A percentile compares a stretch with the other conserved stretches of the same genome.
Evolutionary conservation across 495 filamentous ascomycete species (phyloP).

Genomic region (Neurospora hispaniola): DNA sequence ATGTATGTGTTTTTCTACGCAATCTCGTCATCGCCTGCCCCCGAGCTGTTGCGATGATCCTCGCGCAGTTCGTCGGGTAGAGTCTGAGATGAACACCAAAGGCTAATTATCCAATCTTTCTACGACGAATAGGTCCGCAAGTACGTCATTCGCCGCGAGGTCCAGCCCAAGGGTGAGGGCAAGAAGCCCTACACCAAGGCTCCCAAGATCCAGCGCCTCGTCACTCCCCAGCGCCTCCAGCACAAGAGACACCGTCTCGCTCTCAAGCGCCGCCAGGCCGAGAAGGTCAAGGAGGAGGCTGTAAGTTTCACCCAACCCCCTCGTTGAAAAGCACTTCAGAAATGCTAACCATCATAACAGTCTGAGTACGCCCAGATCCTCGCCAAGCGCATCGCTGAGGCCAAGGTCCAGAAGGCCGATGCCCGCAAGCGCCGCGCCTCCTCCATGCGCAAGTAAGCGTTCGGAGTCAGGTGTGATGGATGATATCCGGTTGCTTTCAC

Average conservation of each 20-base stretch:
- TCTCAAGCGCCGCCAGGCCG: conserved; percentile 91
- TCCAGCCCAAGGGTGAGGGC: conserved; percentile 89
- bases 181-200: conserved; percentile 98
- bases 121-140: conserved; percentile 64
- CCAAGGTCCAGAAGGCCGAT: conserved; percentile 84
- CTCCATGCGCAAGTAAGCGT: conserved; percentile 81
- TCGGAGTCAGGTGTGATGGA: conserved; percentile 31
- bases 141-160: conserved; percentile 98
- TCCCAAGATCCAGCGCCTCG: conserved; percentile 96
- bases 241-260: conserved; percentile 97
- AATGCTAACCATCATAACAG: conserved; percentile 37
- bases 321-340: not conserved
- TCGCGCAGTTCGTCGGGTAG: conserved; percentile 39
- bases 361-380: conserved; percentile 91
- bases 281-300: conserved; percentile 94
- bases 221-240: conserved; percentile 98
- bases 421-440: conserved; percentile 89
- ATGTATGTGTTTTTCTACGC: conserved; percentile 59
- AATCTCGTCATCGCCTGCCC: conserved; percentile 49
- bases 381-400: conserved; percentile 88
- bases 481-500: conserved; percentile 24
- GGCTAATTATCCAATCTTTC: conserved; percentile 30
- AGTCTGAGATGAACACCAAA: conserved; percentile 36
- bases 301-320: conserved; percentile 48
- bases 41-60: conserved; percentile 31